Base-by-base conservation (phyloP, 306 rosid genomes). In the Cucurbita pepo region DNA sequence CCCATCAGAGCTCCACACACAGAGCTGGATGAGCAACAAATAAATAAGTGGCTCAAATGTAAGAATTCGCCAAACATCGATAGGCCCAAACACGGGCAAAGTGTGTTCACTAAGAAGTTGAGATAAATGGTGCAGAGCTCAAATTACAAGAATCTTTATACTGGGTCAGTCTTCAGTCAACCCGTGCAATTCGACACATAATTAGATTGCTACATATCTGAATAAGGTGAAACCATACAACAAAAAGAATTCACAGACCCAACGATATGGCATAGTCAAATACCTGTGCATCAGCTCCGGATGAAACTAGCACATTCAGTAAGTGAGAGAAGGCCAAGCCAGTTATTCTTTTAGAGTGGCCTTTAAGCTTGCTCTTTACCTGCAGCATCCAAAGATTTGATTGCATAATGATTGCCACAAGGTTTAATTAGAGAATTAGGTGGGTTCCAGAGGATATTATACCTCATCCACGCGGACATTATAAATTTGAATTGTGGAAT, bases 241-340 rank as follows among this genome's bases (percentile, higher is more conserved):
- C 41, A 65, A 44, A 19, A 43, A 78, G 21, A 22, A 19, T 56
- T 57, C 45, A 43, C 51, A 34, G 43, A 12, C 74, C 50, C 48
- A 16, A 52, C 60, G 0, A 41, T 41, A 36, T 57, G 22, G 77
- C 6, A 58, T 44, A 30, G 44, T 25, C 44, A 78, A 72, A 50
- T 62, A 92, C 98, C 98, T 93, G 98, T 74, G 96, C 90, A 80
- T 93, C 98, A 11, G 98, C 97, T 82, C 98, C 98, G 8, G 98
- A 87, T 78, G 98, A 93, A 81, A 93, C 90, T 74, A 93, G 85
- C 66, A 87, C 89, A 65, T 86, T 93, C 77, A 93, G 73, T n/a
- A 84, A 85, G 75, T 90, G 93, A 71, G 98, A 93, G 73, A 93
- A 93, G 36, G 97, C 97, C 60, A 93, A 90, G 80, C 98, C 98